phyloP scores from a whole-genome alignment of 164 flowering plant species.

The Nymphaea thermarum region DNA sequence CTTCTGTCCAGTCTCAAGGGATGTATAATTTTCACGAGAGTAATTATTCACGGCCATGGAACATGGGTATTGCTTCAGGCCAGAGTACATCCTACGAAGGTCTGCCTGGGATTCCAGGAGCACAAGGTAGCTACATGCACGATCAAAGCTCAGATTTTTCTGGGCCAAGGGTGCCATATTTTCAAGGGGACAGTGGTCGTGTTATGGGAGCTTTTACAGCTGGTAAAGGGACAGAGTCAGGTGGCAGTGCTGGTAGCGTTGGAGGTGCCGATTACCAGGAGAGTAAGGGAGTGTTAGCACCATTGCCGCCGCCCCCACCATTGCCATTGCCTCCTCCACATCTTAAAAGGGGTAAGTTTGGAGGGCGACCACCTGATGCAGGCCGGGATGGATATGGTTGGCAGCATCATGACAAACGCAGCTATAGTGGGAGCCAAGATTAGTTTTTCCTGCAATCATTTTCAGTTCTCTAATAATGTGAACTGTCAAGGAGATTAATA shows the following conservation, averaged over 20 bases:
- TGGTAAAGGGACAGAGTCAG: constrained; percentile 18
- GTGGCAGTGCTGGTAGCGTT: constrained; percentile 24
- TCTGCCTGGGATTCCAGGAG: constrained; percentile 26
- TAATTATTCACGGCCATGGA: constrained; percentile 50
- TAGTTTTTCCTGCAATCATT: constrained; percentile 2
- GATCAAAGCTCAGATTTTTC: constrained; percentile 23
- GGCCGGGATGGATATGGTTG: constrained; percentile 40
- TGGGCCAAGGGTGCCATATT: constrained; percentile 24
- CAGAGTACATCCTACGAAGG: constrained; percentile 25
- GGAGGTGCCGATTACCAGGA: constrained; percentile 35
- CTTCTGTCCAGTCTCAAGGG: constrained; percentile 27
- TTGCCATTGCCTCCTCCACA: constrained; percentile 51
- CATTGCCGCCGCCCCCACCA: constrained; percentile 30
- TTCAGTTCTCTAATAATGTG: too few relatives aligned
- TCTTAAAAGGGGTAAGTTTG: constrained; percentile 24
- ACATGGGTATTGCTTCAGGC: constrained; percentile 18
- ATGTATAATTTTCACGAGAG: constrained; percentile 20
- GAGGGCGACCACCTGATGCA: constrained; percentile 15
- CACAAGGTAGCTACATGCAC: constrained; percentile 29
- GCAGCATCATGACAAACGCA: constrained; percentile 45
- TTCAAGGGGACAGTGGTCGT: constrained; percentile 44
- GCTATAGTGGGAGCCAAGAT: constrained; percentile 35
- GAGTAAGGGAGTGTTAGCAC: constrained; percentile 44
- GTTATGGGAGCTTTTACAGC: constrained; percentile 23
- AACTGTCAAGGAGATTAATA: too few relatives aligned